Conservation (phyloP, 2,329 filamentous ascomycete genomes). For the Sphaerulina vaccinii region DNA sequence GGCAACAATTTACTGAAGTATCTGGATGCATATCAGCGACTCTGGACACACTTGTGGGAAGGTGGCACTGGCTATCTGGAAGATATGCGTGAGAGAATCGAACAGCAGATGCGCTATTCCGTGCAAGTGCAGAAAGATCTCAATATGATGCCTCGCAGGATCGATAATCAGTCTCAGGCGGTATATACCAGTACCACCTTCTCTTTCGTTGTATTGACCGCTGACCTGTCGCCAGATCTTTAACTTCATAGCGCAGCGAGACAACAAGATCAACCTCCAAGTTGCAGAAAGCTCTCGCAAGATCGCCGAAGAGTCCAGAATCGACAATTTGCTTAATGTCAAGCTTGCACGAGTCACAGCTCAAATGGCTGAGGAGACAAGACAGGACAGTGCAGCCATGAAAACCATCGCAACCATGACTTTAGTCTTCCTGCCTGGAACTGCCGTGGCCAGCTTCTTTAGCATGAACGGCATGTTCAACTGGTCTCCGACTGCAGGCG, state of each 20-base stretch:
- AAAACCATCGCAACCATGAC: slow-evolving; percentile 48
- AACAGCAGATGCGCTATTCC: slow-evolving; percentile 37
- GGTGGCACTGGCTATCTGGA: slow-evolving; percentile 37
- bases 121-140: slow-evolving; percentile 36
- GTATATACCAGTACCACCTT: slow-evolving; percentile 25
- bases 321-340: slow-evolving; percentile 38
- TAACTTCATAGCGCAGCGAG: slow-evolving; percentile 35
- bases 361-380: slow-evolving; percentile 36
- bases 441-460: slow-evolving; percentile 39
- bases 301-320: slow-evolving; percentile 36
- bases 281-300: slow-evolving; percentile 36
- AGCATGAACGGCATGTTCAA: slow-evolving; percentile 37
- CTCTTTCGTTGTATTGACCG: neutral
- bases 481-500: slow-evolving; percentile 23
- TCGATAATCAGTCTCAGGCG: slow-evolving; percentile 38
- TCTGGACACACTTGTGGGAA: slow-evolving; percentile 35
- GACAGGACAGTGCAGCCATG: slow-evolving; percentile 45
- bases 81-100: slow-evolving; percentile 37
- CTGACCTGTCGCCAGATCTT: slow-evolving; percentile 30
- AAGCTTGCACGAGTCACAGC: slow-evolving; percentile 38
- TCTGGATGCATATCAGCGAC: slow-evolving; percentile 33
- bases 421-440: slow-evolving; percentile 44
- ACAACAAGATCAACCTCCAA: slow-evolving; percentile 37
- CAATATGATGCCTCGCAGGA: slow-evolving; percentile 36
- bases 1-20: slow-evolving; percentile 36